Evolutionary conservation across 2,329 filamentous ascomycete genomes (phyloP), one percentile per base, ranked within the genome.

Genomic region (Ascochyta clinopodiicola): DNA sequence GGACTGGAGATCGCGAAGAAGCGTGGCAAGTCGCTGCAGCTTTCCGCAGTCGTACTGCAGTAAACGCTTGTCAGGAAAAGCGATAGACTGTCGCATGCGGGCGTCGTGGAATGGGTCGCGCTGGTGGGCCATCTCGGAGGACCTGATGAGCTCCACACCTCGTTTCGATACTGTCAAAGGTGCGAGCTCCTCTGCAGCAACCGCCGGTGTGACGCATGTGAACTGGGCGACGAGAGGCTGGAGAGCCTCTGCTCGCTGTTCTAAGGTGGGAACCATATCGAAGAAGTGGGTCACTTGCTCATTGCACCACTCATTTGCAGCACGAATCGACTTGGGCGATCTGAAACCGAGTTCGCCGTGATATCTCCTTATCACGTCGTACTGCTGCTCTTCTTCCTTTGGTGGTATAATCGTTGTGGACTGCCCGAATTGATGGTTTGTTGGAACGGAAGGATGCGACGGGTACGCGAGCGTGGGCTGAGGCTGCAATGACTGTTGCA

Each of bases 31-130:
- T 17, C 89, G 88, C 70, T 99, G 95, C 3, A 99, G 84, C 75
- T 99, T 99, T 65, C 95, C 95, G 70, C 95, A 98, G 76, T 99
- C 95, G 74, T 96, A 99, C 73, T 99, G 94, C 0, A 99, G 81
- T n/a, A 99, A 85, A 32, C 95, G 86, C 73, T 93, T 96, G 74
- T 99, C 95, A 0, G 96, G 95, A 72, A 99, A 99, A 39, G 96
- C 95, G 58, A 99, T 97, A 3, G 91, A 96, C 15, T 96, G 82
- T 21, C 92, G 89, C 84, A 96, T 95, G 17, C 94, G 91, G 13
- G 94, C 87, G 76, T 96, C 92, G 65, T 99, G 95, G 83, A 95
- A 97, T 0, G 93, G 92, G 70, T 99, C 94, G 1, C 9, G 83
- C 71, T 63, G 83, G 80, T 60, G 83, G 82, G 60, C 63, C 46